Evolutionary conservation across 73 alveolate genomes (phyloP).

Genomic region (Effrenium voratum): DNA sequence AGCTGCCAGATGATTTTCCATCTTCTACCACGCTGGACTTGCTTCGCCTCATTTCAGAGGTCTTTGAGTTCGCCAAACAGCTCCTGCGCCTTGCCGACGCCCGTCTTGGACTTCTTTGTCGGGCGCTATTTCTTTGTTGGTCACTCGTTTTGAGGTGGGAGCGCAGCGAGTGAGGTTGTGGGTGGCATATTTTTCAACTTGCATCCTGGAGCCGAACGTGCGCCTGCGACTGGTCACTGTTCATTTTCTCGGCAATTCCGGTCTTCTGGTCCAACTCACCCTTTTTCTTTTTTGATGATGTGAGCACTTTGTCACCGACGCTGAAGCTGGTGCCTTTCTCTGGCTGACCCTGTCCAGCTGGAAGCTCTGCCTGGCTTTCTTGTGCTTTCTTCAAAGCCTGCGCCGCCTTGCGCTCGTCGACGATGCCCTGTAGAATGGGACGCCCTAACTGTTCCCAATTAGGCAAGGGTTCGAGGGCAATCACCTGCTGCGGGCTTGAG

Average conservation of each 20-base stretch:
- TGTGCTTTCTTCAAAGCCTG: neutral
- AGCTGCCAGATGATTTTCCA: too few species aligned
- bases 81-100: neutral
- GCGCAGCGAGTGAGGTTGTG: neutral
- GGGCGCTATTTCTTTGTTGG: neutral
- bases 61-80: neutral
- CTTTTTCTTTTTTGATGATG: neutral
- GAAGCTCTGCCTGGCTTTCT: neutral
- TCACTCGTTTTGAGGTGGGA: neutral
- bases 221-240: neutral
- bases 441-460: neutral
- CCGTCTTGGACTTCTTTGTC: neutral
- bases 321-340: neutral
- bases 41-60: too few species aligned
- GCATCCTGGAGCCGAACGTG: neutral
- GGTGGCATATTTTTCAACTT: neutral
- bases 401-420: neutral
- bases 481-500: neutral
- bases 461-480: neutral
- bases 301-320: neutral
- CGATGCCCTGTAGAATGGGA: neutral
- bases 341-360: neutral
- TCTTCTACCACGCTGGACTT: too few species aligned
- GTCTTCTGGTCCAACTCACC: neutral
- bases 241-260: neutral